Evolutionary conservation across 1,139 yeast species (phyloP).

Genomic region (Kazachstania sp.): DNA sequence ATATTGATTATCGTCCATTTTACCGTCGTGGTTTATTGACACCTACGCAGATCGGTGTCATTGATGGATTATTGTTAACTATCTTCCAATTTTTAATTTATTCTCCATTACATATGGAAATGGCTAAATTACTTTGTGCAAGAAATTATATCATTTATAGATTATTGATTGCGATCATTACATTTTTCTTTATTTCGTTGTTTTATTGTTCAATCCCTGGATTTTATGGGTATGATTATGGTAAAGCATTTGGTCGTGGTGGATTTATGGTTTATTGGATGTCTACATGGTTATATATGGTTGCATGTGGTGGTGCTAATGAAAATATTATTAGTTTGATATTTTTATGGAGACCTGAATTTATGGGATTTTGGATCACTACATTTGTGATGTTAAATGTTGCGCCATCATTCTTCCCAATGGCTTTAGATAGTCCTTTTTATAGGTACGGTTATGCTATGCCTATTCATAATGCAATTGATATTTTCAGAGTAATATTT

Average conservation of each 20-base stretch:
- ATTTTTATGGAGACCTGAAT: constrained; percentile 39
- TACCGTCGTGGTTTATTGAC: constrained; percentile 46
- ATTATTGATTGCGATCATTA: constrained; percentile 38
- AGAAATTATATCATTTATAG: constrained; percentile 44
- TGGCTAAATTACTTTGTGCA: constrained; percentile 39
- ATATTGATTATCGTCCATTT: constrained; percentile 44
- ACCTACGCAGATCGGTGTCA: constrained; percentile 66
- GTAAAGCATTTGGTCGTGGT: constrained; percentile 43
- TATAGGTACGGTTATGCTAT: constrained; percentile 57
- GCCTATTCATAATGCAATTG: constrained; percentile 55
- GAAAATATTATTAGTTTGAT: constrained; percentile 48
- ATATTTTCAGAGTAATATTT: constrained; percentile 48
- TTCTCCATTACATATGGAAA: constrained; percentile 42
- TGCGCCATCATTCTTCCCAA: constrained; percentile 52
- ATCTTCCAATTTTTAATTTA: constrained; percentile 53
- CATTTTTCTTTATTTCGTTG: constrained; percentile 46
- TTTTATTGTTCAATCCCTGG: constrained; percentile 49
- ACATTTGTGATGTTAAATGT: constrained; percentile 53
- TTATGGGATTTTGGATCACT: constrained; percentile 50
- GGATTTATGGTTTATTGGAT: constrained; percentile 63
- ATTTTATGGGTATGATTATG: constrained; percentile 49
- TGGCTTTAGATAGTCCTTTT: constrained; percentile 44
- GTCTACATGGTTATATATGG: constrained; percentile 47
- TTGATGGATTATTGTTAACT: constrained; percentile 63
- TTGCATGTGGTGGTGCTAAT: constrained; percentile 54